These are phyloP conservation scores for Ascobolus immersus DNA, from an alignment of 495 filamentous ascomycete species.

Conservation along the genomic window DNA sequence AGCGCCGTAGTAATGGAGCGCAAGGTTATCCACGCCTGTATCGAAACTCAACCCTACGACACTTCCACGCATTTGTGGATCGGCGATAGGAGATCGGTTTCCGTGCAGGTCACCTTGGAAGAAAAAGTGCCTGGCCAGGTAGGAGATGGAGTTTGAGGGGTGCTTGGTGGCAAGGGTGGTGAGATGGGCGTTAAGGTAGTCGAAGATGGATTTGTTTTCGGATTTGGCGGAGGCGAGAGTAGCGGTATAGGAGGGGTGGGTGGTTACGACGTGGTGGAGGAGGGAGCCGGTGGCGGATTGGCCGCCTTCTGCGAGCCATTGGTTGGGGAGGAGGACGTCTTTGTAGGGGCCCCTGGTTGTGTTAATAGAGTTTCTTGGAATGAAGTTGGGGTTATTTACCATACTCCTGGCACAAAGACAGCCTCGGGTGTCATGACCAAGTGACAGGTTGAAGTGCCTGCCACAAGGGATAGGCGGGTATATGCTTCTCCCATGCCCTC, in stretches of 20 bases:
- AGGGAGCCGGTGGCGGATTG: constrained; percentile 89
- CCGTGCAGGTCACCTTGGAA: constrained; percentile 98
- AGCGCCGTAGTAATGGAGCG: constrained; percentile 72
- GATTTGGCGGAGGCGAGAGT: constrained; percentile 48
- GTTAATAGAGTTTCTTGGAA: background rate
- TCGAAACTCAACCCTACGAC: constrained; percentile 68
- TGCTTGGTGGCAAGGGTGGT: constrained; percentile 40
- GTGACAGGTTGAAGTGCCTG: constrained; percentile 91
- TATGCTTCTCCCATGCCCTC: constrained; percentile 83
- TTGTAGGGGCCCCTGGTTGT: constrained; percentile 45
- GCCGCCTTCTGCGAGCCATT: constrained; percentile 91
- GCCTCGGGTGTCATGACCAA: constrained; percentile 79
- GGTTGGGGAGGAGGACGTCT: constrained; percentile 70
- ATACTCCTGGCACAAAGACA: constrained; percentile 79
- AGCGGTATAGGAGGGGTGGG: constrained; percentile 64
- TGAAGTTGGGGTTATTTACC: constrained; percentile 20
- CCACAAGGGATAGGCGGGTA: constrained; percentile 76
- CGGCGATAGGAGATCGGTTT: constrained; percentile 79
- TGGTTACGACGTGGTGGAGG: constrained; percentile 78
- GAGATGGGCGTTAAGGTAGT: constrained; percentile 77
- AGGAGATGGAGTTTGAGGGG: constrained; percentile 51
- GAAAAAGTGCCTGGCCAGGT: constrained; percentile 75
- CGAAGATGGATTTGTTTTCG: constrained; percentile 65
- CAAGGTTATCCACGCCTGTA: constrained; percentile 58
- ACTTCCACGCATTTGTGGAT: constrained; percentile 72